phyloP scores from a whole-genome alignment of 2,329 filamentous ascomycete genomes.

The Aspergillus thermomutatus region DNA sequence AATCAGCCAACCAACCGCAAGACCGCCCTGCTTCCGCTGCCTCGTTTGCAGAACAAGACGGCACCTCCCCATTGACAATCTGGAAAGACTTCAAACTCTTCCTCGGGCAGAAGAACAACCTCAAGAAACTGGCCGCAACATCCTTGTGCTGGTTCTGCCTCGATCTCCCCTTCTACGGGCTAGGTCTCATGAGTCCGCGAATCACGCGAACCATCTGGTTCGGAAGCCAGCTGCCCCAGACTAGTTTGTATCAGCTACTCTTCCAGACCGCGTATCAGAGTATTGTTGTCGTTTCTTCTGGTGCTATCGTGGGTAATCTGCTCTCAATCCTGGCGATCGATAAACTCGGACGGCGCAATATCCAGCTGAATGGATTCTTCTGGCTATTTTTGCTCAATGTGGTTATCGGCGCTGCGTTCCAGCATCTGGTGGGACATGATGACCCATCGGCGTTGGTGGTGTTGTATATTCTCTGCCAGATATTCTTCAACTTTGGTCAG shows the following conservation, averaged over 20 bases:
- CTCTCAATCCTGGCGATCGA: constrained; percentile 31
- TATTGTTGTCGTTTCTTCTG: constrained; percentile 29
- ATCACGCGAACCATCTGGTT: constrained; percentile 22
- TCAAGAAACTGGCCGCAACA: constrained; percentile 32
- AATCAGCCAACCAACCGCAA: constrained; percentile 2
- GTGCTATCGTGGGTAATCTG: constrained; percentile 32
- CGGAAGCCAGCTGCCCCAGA: constrained; percentile 16
- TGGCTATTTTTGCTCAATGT: constrained; percentile 26
- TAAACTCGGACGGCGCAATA: constrained; percentile 28
- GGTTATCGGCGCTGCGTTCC: constrained; percentile 11
- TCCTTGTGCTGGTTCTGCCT: constrained; percentile 50
- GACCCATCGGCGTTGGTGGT: constrained; percentile 25
- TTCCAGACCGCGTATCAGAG: constrained; percentile 22
- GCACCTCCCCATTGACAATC: background rate
- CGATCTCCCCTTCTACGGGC: constrained; percentile 51
- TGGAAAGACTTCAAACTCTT: constrained; percentile 23
- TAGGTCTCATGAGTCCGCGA: constrained; percentile 38
- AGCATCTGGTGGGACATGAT: background rate
- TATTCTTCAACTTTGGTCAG: constrained; percentile 41
- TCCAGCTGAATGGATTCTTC: constrained; percentile 36
- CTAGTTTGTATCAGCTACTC: constrained; percentile 23
- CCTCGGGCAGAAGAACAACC: constrained; percentile 23
- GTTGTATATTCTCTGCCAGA: constrained; percentile 38
- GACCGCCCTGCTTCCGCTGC: background rate
- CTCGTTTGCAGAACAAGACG: background rate